Evolutionary conservation across 2,329 filamentous ascomycete genomes (phyloP), one percentile per base, ranked within the genome.

Genomic region (Nothophaeocryptopus gaeumannii): DNA sequence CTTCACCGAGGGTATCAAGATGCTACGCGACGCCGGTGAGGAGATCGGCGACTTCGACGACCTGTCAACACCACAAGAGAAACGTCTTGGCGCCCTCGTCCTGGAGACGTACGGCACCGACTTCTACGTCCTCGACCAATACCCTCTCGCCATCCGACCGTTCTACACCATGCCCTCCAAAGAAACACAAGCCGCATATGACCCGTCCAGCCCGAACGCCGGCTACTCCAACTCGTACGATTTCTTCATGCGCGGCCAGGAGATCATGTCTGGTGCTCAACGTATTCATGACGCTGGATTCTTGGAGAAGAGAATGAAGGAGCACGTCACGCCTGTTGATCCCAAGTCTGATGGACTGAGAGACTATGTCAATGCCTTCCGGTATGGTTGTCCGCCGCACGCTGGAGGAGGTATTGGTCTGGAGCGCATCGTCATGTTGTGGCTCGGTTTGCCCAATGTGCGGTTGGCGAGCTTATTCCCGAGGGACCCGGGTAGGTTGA

Each of bases 61-160:
- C 64, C 84, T 92, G 76, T 76, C 73, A 65, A 93, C 88, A 0
- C 84, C 88, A 0, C 85, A 92, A 66, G 88, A 93, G 70, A 91
- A 91, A 73, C 88, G 86, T n/a, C 84, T 97, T 8, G 93, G 93
- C 50, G 84, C 83, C 20, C 78, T 97, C 40, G 83, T 97, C 59
- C 85, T 88, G 50, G 80, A 88, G 63, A 96, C 96, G 74, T 96
- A 86, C 79, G 82, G 86, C 67, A 93, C 90, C 53, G 93, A 99
- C 74, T 97, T 97, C 75, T 97, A 96, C 75, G 85, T 95, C 15
- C 81, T 99, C 55, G 92, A 97, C 77, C 93, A 97, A 73, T 99
- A 96, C 78, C 93, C 93, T 38, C 84, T 93, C 70, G 77, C 78
- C 33, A 88, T 93, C 14, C 83, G 93, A 29, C 92, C 92, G 5